Evolutionary conservation across 192 early-diverging fungal genomes (phyloP).

Genomic region (Coemansia sp.): DNA sequence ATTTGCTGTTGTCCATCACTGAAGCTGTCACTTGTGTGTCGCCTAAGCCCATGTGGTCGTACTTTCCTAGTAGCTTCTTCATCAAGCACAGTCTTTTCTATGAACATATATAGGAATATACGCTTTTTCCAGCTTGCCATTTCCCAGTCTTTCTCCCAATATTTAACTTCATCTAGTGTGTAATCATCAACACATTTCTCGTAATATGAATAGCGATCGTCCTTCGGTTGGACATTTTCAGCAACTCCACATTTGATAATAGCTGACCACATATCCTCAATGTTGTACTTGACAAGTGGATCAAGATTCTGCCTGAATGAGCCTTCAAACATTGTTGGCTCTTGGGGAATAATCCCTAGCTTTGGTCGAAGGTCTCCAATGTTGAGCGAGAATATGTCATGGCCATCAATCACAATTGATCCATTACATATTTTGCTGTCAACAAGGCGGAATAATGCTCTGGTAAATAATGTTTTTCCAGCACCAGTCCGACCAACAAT

Average conservation of each 20-base stretch:
- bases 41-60: no score
- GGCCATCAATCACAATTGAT: slow-evolving; percentile 67
- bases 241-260: slow-evolving; percentile 34
- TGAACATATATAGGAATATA: no score
- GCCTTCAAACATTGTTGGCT: slow-evolving; percentile 63
- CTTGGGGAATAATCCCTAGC: slow-evolving; percentile 66
- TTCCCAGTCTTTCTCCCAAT: no score
- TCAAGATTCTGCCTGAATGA: slow-evolving; percentile 67
- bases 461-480: slow-evolving; percentile 64
- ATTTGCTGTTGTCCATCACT: no score
- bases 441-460: slow-evolving; percentile 65
- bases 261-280: slow-evolving; percentile 63
- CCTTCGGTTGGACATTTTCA: neutral
- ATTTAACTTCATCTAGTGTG: no score
- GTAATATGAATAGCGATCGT: no score
- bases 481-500: slow-evolving; percentile 80
- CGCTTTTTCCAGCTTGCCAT: no score
- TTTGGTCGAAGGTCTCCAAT: slow-evolving; percentile 39
- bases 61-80: no score
- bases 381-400: slow-evolving; percentile 65
- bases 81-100: no score
- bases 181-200: no score
- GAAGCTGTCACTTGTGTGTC: no score
- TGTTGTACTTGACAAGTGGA: slow-evolving; percentile 52
- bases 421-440: slow-evolving; percentile 51